These are phyloP conservation scores for Diaporthe sp. DNA, from an alignment of 2,329 filamentous ascomycete species.

Conservation along the genomic window DNA sequence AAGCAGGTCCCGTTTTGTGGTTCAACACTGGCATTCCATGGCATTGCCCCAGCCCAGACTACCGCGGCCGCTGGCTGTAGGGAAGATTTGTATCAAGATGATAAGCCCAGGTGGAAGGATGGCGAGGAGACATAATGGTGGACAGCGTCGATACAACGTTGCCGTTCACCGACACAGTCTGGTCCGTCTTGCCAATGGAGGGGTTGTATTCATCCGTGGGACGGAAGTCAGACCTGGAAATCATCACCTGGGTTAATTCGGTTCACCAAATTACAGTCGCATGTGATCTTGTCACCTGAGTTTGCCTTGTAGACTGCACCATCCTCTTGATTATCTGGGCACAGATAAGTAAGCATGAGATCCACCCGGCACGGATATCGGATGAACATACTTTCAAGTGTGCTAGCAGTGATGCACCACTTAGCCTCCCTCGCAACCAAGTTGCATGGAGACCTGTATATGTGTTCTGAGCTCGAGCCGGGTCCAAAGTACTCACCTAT, in stretches of 20 bases:
- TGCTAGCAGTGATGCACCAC: neutral
- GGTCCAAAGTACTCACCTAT: neutral
- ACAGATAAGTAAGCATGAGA: neutral
- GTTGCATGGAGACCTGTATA: neutral
- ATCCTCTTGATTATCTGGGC: neutral
- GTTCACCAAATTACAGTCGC: neutral
- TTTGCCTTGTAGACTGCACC: neutral
- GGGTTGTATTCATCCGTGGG: constrained; percentile 40
- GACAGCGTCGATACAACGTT: constrained; percentile 40
- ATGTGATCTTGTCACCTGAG: neutral
- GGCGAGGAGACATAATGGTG: neutral
- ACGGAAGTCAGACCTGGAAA: neutral
- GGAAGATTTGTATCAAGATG: neutral
- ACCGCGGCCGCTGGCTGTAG: constrained; percentile 34
- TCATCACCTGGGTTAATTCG: no score
- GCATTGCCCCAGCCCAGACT: constrained; percentile 42
- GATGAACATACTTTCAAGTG: neutral
- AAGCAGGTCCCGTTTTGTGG: no score
- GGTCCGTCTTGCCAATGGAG: constrained; percentile 40
- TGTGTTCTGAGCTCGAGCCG: neutral
- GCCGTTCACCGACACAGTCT: constrained; percentile 40
- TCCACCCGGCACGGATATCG: neutral
- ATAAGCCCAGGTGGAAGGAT: neutral
- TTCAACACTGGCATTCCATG: constrained; percentile 53
- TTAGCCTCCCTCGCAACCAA: neutral